These are phyloP conservation scores for Mycena vitilis DNA, from an alignment of 768 basidiomycete genomes.

Conservation along the genomic window DNA sequence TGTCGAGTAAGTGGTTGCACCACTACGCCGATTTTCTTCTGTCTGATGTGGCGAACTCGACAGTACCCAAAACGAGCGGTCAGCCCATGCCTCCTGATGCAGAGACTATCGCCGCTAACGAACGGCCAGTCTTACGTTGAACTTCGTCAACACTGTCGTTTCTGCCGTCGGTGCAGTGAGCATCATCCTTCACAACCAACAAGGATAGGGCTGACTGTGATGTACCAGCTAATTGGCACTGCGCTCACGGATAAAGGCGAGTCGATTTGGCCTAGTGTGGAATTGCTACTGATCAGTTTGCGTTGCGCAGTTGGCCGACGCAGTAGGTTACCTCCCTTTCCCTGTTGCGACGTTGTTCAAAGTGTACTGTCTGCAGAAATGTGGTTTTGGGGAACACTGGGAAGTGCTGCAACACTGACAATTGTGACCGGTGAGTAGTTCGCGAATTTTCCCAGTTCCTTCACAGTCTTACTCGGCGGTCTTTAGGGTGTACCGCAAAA, in stretches of 20 bases:
- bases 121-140: constrained; percentile 34
- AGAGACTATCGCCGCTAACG: too few species aligned
- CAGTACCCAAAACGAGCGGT: constrained; percentile 36
- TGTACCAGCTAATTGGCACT: constrained; percentile 19
- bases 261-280: neutral
- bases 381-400: constrained; percentile 44
- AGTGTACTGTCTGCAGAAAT: constrained; percentile 27
- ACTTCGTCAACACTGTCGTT: constrained; percentile 42
- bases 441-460: too few species aligned
- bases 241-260: constrained; percentile 29
- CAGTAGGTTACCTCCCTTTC: constrained; percentile 21
- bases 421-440: constrained; percentile 38
- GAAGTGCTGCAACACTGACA: constrained; percentile 34
- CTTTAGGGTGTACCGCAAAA: constrained; percentile 40
- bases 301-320: constrained; percentile 37
- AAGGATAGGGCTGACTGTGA: neutral
- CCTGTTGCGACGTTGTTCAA: neutral
- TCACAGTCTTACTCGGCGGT: neutral
- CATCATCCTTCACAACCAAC: neutral
- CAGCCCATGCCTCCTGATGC: too few species aligned
- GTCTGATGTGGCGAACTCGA: neutral
- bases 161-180: constrained; percentile 39
- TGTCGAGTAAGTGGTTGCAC: constrained; percentile 30
- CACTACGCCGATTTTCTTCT: neutral
- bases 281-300: neutral